Evolutionary conservation across 2,329 filamentous ascomycete species (phyloP).

Genomic region (Pestalotiopsis sp.): DNA sequence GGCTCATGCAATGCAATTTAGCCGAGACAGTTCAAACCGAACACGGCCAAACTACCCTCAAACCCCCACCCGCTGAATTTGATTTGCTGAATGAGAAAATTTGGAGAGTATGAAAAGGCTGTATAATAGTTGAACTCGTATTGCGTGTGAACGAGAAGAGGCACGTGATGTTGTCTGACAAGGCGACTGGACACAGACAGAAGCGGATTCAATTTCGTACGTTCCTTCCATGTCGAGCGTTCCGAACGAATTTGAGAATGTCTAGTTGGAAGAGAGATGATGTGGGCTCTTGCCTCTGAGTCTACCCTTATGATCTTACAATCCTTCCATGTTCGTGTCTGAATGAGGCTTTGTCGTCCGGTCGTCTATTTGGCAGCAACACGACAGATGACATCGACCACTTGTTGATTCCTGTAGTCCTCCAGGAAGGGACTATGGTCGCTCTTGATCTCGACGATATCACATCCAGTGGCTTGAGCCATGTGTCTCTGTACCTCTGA

Average conservation of each 20-base stretch:
- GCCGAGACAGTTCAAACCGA: neutral
- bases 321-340: too few relatives aligned
- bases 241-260: too few relatives aligned
- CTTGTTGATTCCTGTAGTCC: conserved; percentile 8
- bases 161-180: too few relatives aligned
- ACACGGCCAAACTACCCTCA: neutral
- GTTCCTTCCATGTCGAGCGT: too few relatives aligned
- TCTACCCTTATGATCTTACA: too few relatives aligned
- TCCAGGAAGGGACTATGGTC: conserved; percentile 25
- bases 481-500: conserved; percentile 23
- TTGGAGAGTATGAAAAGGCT: neutral
- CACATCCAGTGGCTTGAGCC: conserved; percentile 19
- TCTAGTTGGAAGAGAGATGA: too few relatives aligned
- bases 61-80: neutral
- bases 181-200: too few relatives aligned
- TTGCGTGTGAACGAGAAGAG: too few relatives aligned
- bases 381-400: neutral
- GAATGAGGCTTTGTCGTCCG: too few relatives aligned
- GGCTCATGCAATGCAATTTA: conserved; percentile 8
- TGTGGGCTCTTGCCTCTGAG: too few relatives aligned
- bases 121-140: too few relatives aligned
- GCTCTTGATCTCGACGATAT: conserved; percentile 20
- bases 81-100: neutral
- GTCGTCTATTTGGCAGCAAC: conserved; percentile 2
- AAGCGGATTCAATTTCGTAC: too few relatives aligned